A percentile compares a stretch with the other conserved stretches of the same genome.
Conservation (phyloP, 768 basidiomycete genomes). For the Hemileccinum rubropunctum region DNA sequence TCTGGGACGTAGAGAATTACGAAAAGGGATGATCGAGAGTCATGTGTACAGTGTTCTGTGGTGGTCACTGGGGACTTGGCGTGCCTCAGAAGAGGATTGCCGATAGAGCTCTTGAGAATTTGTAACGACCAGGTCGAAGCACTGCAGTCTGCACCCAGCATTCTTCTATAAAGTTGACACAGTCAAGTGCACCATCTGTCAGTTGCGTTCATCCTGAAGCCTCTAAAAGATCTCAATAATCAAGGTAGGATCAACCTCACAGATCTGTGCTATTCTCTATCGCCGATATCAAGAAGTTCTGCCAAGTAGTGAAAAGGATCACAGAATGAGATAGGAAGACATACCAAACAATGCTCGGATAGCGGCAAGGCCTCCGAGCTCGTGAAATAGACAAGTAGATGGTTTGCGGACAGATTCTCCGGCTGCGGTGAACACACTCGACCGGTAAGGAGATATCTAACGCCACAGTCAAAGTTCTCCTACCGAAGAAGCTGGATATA, state of each 20-base stretch:
- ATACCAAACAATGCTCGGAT: slow-evolving; percentile 58
- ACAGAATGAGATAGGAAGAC: slow-evolving; percentile 11
- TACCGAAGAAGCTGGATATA: slow-evolving; percentile 51
- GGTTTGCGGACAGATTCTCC: slow-evolving; percentile 21
- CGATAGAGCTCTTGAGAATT: slow-evolving; percentile 24
- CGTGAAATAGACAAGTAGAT: slow-evolving; percentile 55
- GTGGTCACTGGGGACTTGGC: slow-evolving; percentile 58
- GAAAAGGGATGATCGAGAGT: slow-evolving; percentile 82
- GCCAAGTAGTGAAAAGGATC: slow-evolving; percentile 62
- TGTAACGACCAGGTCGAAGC: background rate
- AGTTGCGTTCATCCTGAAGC: slow-evolving; percentile 48
- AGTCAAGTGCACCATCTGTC: slow-evolving; percentile 60
- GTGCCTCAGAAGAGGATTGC: slow-evolving; percentile 42
- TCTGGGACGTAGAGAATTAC: slow-evolving; percentile 80
- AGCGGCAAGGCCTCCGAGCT: slow-evolving; percentile 52
- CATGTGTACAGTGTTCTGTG: slow-evolving; percentile 75
- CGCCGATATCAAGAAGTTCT: slow-evolving; percentile 51
- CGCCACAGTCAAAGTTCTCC: slow-evolving; percentile 12
- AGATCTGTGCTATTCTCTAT: slow-evolving; percentile 23
- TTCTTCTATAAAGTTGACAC: slow-evolving; percentile 71
- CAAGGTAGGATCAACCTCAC: slow-evolving; percentile 9
- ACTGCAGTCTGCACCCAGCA: slow-evolving; percentile 77
- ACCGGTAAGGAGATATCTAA: slow-evolving; percentile 2
- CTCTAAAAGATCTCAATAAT: slow-evolving; percentile 31
- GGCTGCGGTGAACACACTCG: slow-evolving; percentile 19